These are phyloP conservation scores for Saccharomycodes ludwigii DNA, from an alignment of 805 yeast species.

Conservation along the genomic window DNA sequence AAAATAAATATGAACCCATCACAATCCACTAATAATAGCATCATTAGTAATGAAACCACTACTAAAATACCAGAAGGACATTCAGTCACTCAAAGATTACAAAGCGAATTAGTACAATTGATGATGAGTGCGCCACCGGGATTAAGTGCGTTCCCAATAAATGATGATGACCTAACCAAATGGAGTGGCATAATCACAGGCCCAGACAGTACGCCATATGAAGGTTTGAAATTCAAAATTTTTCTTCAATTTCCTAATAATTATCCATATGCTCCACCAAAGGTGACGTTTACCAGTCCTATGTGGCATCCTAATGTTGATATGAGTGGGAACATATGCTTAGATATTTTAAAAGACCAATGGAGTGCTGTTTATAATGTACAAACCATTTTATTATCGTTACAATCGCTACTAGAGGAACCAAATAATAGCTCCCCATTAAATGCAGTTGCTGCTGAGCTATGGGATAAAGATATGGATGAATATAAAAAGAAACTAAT, in stretches of 20 bases:
- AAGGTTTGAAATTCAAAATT: conserved; percentile 38
- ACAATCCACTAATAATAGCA: not conserved
- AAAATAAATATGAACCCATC: no score
- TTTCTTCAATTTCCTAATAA: conserved; percentile 37
- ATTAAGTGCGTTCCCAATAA: conserved; percentile 40
- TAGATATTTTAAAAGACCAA: conserved; percentile 50
- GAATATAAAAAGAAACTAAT: conserved; percentile 21
- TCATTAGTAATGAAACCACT: not conserved
- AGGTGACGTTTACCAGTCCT: conserved; percentile 42
- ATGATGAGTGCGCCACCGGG: conserved; percentile 38
- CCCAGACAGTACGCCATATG: conserved; percentile 45
- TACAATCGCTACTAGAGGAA: conserved; percentile 49
- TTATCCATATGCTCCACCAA: conserved; percentile 50
- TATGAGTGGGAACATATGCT: conserved; percentile 51
- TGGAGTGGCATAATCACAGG: conserved; percentile 54
- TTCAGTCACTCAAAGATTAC: conserved; percentile 38
- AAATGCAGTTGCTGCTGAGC: conserved; percentile 44
- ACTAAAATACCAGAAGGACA: conserved; percentile 26
- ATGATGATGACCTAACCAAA: conserved; percentile 36
- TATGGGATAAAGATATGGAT: conserved; percentile 33
- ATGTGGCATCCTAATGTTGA: conserved; percentile 60
- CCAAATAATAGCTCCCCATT: conserved; percentile 48
- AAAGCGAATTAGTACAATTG: conserved; percentile 38
- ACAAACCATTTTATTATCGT: conserved; percentile 44
- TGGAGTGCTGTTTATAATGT: conserved; percentile 57